Conservation (phyloP, 1,284 basidiomycete species). For the Afroboletus lepidellus region DNA sequence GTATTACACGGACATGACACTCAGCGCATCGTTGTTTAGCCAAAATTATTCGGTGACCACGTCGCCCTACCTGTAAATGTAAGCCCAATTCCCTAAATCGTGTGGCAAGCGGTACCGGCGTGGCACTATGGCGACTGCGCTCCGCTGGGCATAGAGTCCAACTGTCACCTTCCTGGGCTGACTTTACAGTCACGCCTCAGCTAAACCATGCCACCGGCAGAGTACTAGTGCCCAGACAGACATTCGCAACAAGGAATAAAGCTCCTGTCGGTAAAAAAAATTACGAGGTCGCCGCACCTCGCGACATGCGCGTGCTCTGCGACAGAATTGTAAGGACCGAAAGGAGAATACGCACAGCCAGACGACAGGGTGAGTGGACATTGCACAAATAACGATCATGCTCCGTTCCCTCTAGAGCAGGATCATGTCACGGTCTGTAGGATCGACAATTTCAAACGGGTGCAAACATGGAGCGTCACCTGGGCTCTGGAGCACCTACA, state of each 20-base stretch:
- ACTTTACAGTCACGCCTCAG: conserved; percentile 7
- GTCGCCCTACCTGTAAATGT: conserved; percentile 18
- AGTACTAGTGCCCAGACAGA: conserved; percentile 1
- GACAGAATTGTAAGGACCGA: conserved; percentile 14
- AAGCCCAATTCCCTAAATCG: conserved; percentile 17
- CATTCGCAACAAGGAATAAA: background rate
- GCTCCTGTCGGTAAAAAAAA: conserved; percentile 1
- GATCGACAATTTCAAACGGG: conserved; percentile 25
- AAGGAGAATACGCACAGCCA: conserved; percentile 30
- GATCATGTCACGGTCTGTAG: conserved; percentile 13
- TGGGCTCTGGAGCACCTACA: background rate
- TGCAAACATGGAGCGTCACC: conserved; percentile 8
- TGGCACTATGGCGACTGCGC: conserved; percentile 12
- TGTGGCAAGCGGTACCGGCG: conserved; percentile 26
- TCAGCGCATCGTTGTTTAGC: conserved; percentile 11
- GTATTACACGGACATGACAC: conserved; percentile 31
- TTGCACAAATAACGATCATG: conserved; percentile 10
- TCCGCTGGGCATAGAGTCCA: conserved; percentile 1
- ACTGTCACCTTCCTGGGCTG: conserved; percentile 1
- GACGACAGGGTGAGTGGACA: conserved; percentile 6
- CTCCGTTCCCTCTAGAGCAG: conserved; percentile 6
- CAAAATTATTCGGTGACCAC: conserved; percentile 10
- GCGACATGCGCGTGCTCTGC: conserved; percentile 17
- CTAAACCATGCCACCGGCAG: background rate
- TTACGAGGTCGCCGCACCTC: conserved; percentile 21